Base-by-base conservation (phyloP, 768 basidiomycete species). In the Boletus patriciae region DNA sequence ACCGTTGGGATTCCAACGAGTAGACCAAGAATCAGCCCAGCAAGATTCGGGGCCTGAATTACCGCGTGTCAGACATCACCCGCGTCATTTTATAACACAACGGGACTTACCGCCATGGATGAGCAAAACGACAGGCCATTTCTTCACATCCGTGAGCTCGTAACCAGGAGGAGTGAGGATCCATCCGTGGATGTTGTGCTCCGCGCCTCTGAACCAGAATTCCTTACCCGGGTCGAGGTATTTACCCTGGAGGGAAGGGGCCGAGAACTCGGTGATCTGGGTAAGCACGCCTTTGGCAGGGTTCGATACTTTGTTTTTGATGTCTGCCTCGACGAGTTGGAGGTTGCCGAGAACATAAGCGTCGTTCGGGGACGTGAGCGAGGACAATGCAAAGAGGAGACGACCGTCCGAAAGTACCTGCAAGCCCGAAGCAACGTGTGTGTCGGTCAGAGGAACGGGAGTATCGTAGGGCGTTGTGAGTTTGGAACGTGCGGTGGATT, bases 1-100 rank as follows among this genome's bases (percentile, higher is more conserved):
- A 89, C 89, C 78, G 64, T 93, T 91, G 0, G 87, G 90, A 73
- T 97, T 98, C 95, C 95, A 96, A 52, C 93, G 78, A 29, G 85
- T 94, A 3, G 85, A 88, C 95, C 95, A 98, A 43, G 84, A 79
- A 66, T 97, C 94, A 61, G 86, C 85, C 94, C 94, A 97, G 46
- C 89, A 91, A 29, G 86, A 79, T 67, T 92, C 87, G 6, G 90
- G 89, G 18, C 87, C 86, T 76, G 74, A 68, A 62, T 42, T 25
- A 25, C 58, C 25, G 23, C 38, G 38, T 2, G 15, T 62, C 11
- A 57, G 52, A 29, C 27, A 29, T 27, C 19, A 16, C 46, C 45
- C 23, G 8, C n/a, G 10, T 34, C 36, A 29, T 16, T 37, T 25
- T 33, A 12, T 34, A 16, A 19, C 34, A 40, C 8, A 18, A 49